A percentile compares a stretch with the other conserved stretches of the same genome.
phyloP scores from a whole-genome alignment of 2,329 filamentous ascomycete genomes.

The Colletotrichum liaoningense region DNA sequence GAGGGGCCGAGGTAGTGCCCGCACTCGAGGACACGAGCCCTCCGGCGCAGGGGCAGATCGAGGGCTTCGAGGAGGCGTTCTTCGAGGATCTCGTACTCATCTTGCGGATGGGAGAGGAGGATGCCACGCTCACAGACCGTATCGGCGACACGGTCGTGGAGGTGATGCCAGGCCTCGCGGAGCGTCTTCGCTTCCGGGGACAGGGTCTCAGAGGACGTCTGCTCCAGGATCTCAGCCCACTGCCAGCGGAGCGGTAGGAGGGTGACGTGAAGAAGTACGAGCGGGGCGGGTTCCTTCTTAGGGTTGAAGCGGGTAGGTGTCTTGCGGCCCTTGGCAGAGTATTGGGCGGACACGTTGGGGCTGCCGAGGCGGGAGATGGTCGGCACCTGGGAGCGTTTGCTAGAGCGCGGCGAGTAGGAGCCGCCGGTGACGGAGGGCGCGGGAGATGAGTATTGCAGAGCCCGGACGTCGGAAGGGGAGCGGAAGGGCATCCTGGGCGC shows the following conservation, averaged over 20 bases:
- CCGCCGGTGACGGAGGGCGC: constrained; percentile 60
- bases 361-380: constrained; percentile 69
- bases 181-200: constrained; percentile 61
- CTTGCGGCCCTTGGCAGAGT: constrained; percentile 63
- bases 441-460: constrained; percentile 79
- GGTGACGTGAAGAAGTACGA: constrained; percentile 83
- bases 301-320: constrained; percentile 69
- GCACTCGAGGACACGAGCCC: constrained; percentile 79
- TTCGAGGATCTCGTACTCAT: constrained; percentile 76
- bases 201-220: constrained; percentile 49
- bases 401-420: constrained; percentile 63
- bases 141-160: constrained; percentile 78
- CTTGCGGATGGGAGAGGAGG: constrained; percentile 80
- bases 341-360: constrained; percentile 61
- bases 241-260: constrained; percentile 76
- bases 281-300: constrained; percentile 67
- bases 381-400: constrained; percentile 58
- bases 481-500: constrained; percentile 74
- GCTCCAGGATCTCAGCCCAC: constrained; percentile 68
- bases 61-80: constrained; percentile 68
- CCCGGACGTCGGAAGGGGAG: constrained; percentile 75
- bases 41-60: constrained; percentile 69
- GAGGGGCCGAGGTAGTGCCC: constrained; percentile 79
- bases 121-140: constrained; percentile 80
- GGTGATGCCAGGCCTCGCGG: constrained; percentile 72